These are phyloP conservation scores for Nitzschia putrida DNA, from an alignment of 108 stramenopile species.

Conservation along the genomic window DNA sequence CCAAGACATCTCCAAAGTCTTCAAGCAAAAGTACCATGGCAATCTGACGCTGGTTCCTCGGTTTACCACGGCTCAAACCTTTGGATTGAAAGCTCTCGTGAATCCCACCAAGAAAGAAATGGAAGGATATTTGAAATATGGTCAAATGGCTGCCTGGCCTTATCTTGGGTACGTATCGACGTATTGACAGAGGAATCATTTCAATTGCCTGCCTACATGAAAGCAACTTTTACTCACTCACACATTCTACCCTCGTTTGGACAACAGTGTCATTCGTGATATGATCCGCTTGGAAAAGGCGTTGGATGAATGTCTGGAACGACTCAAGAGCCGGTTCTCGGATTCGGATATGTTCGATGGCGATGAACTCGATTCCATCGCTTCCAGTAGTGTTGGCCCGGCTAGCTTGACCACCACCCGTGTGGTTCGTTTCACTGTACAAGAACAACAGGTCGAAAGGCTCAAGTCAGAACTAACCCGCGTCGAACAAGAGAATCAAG, in stretches of 20 bases:
- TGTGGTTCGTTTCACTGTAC: slow-evolving; percentile 24
- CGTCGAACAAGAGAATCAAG: slow-evolving; percentile 26
- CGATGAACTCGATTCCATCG: slow-evolving; percentile 56
- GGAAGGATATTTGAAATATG: slow-evolving; percentile 83
- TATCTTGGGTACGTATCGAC: slow-evolving; percentile 53
- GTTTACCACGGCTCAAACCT: slow-evolving; percentile 79
- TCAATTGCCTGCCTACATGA: neutral
- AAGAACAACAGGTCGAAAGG: slow-evolving; percentile 20
- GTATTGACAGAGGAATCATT: neutral
- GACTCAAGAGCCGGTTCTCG: slow-evolving; percentile 61
- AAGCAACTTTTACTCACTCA: neutral
- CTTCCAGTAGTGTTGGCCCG: slow-evolving; percentile 55
- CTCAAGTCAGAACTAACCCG: slow-evolving; percentile 16
- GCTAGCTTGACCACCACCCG: slow-evolving; percentile 7
- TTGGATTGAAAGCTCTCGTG: slow-evolving; percentile 80
- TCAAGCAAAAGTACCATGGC: slow-evolving; percentile 93
- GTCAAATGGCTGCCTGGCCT: slow-evolving; percentile 86
- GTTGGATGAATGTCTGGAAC: slow-evolving; percentile 66
- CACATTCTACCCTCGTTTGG: neutral
- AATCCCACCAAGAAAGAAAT: slow-evolving; percentile 85
- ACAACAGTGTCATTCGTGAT: slow-evolving; percentile 66
- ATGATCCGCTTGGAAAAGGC: slow-evolving; percentile 79
- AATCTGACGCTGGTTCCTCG: slow-evolving; percentile 82
- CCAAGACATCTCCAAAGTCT: slow-evolving; percentile 89
- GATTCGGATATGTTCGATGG: slow-evolving; percentile 39